These are phyloP conservation scores for Craterostigma plantagineum DNA, from an alignment of 257 asterid species.

Conservation along the genomic window DNA sequence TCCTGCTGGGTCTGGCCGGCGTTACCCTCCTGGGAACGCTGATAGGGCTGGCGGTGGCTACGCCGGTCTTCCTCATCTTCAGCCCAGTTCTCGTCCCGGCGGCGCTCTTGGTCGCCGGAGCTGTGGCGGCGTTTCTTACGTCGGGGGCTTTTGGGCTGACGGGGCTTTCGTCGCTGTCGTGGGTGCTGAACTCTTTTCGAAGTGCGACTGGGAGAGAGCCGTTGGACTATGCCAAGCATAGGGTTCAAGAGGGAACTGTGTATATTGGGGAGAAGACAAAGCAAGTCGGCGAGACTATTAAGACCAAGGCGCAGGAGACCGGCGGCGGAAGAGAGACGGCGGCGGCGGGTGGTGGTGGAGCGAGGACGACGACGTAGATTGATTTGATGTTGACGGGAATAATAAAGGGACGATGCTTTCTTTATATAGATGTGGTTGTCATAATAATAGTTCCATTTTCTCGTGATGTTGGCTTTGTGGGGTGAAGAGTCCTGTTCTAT, in stretches of 20 bases:
- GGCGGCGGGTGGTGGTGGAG: no score
- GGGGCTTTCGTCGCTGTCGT: slow-evolving; percentile 45
- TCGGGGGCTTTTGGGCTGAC: slow-evolving; percentile 51
- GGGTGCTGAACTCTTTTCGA: slow-evolving; percentile 29
- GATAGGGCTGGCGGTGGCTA: slow-evolving; percentile 26
- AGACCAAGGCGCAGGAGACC: no score
- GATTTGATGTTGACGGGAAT: no score
- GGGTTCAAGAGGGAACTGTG: slow-evolving; percentile 25
- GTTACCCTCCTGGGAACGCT: slow-evolving; percentile 27
- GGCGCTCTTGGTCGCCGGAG: slow-evolving; percentile 11
- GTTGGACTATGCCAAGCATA: slow-evolving; percentile 22
- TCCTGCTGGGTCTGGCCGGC: slow-evolving; percentile 33
- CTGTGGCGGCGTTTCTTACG: slow-evolving; percentile 35
- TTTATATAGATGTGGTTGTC: no score
- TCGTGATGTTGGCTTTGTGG: no score
- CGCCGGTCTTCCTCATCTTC: slow-evolving; percentile 35
- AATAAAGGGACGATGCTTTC: no score
- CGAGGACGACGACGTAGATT: no score
- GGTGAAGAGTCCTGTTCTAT: no score
- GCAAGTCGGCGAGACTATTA: slow-evolving; percentile 4
- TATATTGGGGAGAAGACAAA: slow-evolving; percentile 21
- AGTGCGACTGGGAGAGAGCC: slow-evolving; percentile 25
- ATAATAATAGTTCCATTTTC: no score
- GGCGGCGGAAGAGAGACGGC: no score
- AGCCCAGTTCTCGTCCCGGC: slow-evolving; percentile 58